Evolutionary conservation across 768 basidiomycete genomes (phyloP).

Genomic region (Termitomyces sp.): DNA sequence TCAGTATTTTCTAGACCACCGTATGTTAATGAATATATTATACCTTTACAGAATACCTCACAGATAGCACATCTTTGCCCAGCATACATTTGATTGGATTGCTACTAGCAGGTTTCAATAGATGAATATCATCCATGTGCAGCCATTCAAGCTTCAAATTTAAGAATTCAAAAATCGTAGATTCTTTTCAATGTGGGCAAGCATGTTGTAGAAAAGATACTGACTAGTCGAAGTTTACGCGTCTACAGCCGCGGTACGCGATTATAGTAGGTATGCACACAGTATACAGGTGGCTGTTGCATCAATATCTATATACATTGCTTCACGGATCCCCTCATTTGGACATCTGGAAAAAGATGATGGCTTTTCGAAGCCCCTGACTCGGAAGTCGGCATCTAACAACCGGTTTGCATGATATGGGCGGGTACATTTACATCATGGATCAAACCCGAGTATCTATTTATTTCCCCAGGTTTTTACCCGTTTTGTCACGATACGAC

Average conservation of each 20-base stretch:
- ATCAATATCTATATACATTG: too few relatives aligned
- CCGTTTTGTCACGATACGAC: conserved; percentile 11
- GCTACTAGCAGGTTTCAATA: not conserved
- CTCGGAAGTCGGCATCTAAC: conserved; percentile 8
- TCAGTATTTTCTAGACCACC: conserved; percentile 6
- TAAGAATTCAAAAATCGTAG: not conserved
- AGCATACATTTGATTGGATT: not conserved
- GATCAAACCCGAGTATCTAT: not conserved
- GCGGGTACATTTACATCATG: conserved; percentile 4
- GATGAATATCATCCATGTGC: not conserved
- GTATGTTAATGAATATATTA: conserved; percentile 15
- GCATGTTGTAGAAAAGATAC: too few relatives aligned
- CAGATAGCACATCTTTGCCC: not conserved
- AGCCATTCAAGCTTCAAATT: not conserved
- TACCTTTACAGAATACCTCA: conserved; percentile 12
- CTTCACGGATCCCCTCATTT: too few relatives aligned
- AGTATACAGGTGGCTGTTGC: not conserved
- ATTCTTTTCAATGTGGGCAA: not conserved
- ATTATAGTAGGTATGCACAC: not conserved
- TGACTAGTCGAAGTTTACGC: too few relatives aligned
- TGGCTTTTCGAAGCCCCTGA: not conserved
- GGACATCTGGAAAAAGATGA: not conserved
- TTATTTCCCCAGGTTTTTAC: not conserved
- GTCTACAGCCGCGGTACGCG: not conserved
- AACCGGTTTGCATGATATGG: conserved; percentile 2